Conservation (phyloP, 495 filamentous ascomycete genomes). For the Penicillium malachiteum region DNA sequence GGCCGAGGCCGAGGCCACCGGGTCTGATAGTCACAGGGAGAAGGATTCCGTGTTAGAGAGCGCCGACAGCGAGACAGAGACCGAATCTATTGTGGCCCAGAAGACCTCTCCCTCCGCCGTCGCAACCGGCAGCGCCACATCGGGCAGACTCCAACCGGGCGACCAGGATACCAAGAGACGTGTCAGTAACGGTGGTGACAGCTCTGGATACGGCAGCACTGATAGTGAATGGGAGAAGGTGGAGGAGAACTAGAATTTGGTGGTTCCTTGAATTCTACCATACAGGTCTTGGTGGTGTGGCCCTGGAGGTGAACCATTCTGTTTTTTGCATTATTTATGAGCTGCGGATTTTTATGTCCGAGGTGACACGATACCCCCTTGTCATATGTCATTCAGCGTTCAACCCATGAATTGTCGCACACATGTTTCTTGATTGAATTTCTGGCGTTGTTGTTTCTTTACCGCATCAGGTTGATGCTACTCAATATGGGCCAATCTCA, state of each 20-base stretch:
- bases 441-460: slow-evolving; percentile 1
- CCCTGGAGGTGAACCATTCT: neutral
- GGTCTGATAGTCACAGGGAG: slow-evolving; percentile 27
- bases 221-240: slow-evolving; percentile 60
- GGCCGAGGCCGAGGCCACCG: slow-evolving; percentile 22
- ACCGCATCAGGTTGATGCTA: neutral
- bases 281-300: neutral
- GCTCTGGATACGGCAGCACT: slow-evolving; percentile 52
- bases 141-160: slow-evolving; percentile 30
- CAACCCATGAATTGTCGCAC: neutral
- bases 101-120: slow-evolving; percentile 20
- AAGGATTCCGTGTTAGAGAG: slow-evolving; percentile 29
- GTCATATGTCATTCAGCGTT: slow-evolving; percentile 8
- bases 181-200: slow-evolving; percentile 42
- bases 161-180: slow-evolving; percentile 42
- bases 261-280: neutral
- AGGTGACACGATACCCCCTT: slow-evolving; percentile 13
- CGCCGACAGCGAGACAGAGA: slow-evolving; percentile 52
- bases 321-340: neutral
- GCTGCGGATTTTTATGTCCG: slow-evolving; percentile 1
- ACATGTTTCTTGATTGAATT: neutral
- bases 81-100: slow-evolving; percentile 32
- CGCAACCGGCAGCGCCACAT: slow-evolving; percentile 22
- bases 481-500: neutral
- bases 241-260: slow-evolving; percentile 31